phyloP scores from a whole-genome alignment of 2,329 filamentous ascomycete genomes.

The Claviceps africana region DNA sequence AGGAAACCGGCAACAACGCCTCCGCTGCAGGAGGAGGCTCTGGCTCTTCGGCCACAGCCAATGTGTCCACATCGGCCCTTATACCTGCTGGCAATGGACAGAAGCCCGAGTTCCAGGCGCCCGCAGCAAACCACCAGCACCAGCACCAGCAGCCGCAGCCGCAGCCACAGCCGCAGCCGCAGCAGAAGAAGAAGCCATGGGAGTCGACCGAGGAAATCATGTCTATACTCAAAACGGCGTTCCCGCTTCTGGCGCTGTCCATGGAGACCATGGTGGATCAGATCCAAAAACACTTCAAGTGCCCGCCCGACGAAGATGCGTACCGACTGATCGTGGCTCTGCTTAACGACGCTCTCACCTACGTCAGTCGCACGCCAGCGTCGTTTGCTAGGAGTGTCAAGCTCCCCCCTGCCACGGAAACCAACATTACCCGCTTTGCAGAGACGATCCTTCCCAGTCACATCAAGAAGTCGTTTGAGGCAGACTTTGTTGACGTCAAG shows the following conservation, averaged over 20 bases:
- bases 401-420: constrained; percentile 77
- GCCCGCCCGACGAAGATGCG: constrained; percentile 92
- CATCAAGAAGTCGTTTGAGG: constrained; percentile 91
- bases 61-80: constrained; percentile 11
- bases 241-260: constrained; percentile 84
- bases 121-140: background rate
- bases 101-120: constrained; percentile 9
- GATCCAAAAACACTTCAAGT: constrained; percentile 98
- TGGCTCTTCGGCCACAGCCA: constrained; percentile 14
- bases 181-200: constrained; percentile 71
- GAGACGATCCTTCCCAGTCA: constrained; percentile 90
- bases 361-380: constrained; percentile 74
- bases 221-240: constrained; percentile 89
- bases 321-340: constrained; percentile 95
- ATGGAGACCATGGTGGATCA: constrained; percentile 99
- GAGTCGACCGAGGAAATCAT: constrained; percentile 94
- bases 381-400: constrained; percentile 87
- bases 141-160: too few relatives aligned
- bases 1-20: constrained; percentile 17
- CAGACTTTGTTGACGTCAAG: constrained; percentile 90
- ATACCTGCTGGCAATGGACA: constrained; percentile 9
- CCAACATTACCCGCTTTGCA: constrained; percentile 91
- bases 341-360: constrained; percentile 86
- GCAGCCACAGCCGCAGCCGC: too few relatives aligned
- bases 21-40: constrained; percentile 8